These are phyloP conservation scores for Orbilia brochopaga DNA, from an alignment of 2,329 filamentous ascomycete genomes.

Conservation along the genomic window DNA sequence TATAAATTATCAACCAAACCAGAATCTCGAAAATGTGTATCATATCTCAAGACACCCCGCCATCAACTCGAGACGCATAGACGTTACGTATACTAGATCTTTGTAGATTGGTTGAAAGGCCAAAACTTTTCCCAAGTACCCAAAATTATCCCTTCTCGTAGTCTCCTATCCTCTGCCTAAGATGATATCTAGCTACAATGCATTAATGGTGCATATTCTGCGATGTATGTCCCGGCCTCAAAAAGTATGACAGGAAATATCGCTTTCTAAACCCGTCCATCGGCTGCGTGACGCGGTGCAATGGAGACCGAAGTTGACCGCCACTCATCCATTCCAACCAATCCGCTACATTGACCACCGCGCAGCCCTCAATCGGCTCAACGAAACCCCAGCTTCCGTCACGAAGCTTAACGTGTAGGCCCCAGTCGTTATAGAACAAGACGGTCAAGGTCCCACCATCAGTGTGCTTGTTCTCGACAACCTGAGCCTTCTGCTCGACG, in stretches of 20 bases:
- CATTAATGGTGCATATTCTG: background rate
- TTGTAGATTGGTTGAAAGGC: too few relatives aligned
- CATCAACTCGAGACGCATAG: too few relatives aligned
- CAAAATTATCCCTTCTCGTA: too few relatives aligned
- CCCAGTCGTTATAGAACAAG: conserved; percentile 36
- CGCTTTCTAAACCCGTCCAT: conserved; percentile 34
- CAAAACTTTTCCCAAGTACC: too few relatives aligned
- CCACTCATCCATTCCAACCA: conserved; percentile 22
- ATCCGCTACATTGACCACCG: conserved; percentile 41
- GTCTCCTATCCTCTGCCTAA: too few relatives aligned
- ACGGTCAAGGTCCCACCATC: conserved; percentile 36
- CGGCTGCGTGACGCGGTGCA: conserved; percentile 43
- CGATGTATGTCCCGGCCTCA: conserved; percentile 18
- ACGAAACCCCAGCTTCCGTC: conserved; percentile 32
- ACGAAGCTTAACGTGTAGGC: conserved; percentile 26
- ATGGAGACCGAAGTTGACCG: conserved; percentile 22
- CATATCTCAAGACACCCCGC: too few relatives aligned
- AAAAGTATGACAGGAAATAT: conserved; percentile 36
- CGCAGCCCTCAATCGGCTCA: conserved; percentile 17
- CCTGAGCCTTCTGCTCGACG: conserved; percentile 8
- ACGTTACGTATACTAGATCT: too few relatives aligned
- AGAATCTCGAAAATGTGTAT: too few relatives aligned
- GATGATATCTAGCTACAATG: background rate
- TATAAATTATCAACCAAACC: too few relatives aligned
- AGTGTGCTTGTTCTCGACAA: conserved; percentile 42